Evolutionary conservation across 306 rosid species (phyloP), one percentile per base, ranked within the genome.

Genomic region (Alnus glutinosa): DNA sequence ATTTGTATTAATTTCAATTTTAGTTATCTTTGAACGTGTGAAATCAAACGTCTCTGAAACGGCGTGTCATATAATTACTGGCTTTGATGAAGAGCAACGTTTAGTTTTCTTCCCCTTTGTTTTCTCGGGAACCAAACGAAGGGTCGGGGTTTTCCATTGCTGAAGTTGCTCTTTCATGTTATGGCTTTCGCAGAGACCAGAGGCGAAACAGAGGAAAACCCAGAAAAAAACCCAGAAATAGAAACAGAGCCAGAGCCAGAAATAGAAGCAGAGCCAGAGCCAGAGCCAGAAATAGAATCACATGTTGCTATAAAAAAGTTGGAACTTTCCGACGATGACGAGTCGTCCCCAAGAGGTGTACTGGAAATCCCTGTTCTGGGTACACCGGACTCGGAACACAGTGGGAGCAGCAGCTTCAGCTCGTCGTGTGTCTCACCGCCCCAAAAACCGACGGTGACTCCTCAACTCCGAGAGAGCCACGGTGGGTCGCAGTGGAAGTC

Each of bases 281-380:
- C 52, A 3, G 52, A 49, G 52, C 13, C 71, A 81, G 78, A 55
- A 7, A 71, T 13, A 5, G 37, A 59, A 11, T 37, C 66, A 9
- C 37, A 9, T 59, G 0, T 1, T 74, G 62, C 37, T 1, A 71
- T 19, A 57, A 30, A 70, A 78, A 81, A 37, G 82, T 61, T 39
- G 19, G 71, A 75, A 44, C 11, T 49, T 51, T 15, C 73, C 0
- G 70, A 82, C 79, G 89, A 85, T 15, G 93, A 75, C 0, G 87
- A 89, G 37, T 9, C 58, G 9, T 95, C 99, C 0, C 98, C 98
- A 1, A 87, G 99, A 84, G 92, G 91, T 1, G 91, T 95, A 52
- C 47, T 95, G n/a, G 98, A 93, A 44, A 62, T 83, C 79, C 88
- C 85, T 1, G 78, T 86, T 75, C 70, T 78, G 28, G 95, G 85